Evolutionary conservation across 805 yeast species (phyloP).

Genomic region (Saturnispora halmiae): DNA sequence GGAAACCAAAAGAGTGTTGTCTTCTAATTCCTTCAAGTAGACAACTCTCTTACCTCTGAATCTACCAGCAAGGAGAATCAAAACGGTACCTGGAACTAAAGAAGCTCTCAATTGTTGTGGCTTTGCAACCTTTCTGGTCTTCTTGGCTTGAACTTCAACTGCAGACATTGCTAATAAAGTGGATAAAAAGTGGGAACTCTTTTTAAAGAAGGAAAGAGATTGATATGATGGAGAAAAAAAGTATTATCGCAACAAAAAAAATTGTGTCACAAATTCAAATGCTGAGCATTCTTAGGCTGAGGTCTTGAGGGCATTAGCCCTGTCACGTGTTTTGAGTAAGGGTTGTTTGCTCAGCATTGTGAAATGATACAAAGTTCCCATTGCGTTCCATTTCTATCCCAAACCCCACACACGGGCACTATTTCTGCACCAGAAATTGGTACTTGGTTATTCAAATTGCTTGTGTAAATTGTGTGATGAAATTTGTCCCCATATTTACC

Average conservation of each 20-base stretch:
- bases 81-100: slow-evolving; percentile 33
- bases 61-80: slow-evolving; percentile 96
- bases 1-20: slow-evolving; percentile 92
- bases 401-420: slow-evolving; percentile 10
- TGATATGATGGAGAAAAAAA: too few species aligned
- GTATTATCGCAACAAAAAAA: neutral
- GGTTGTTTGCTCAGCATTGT: neutral
- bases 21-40: slow-evolving; percentile 92
- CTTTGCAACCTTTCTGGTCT: slow-evolving; percentile 82
- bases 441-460: neutral
- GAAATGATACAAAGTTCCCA: neutral
- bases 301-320: slow-evolving; percentile 8
- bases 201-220: neutral
- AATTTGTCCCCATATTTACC: slow-evolving; percentile 10
- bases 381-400: neutral
- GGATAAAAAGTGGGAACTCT: too few species aligned
- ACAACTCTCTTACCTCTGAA: slow-evolving; percentile 99
- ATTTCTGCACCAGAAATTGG: neutral
- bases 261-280: neutral
- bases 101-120: slow-evolving; percentile 92
- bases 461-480: slow-evolving; percentile 19
- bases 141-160: slow-evolving; percentile 77
- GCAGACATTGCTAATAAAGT: slow-evolving; percentile 22
- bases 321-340: slow-evolving; percentile 5
- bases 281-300: neutral